Base-by-base conservation (phyloP, 306 rosid genomes). In the Alnus glutinosa region DNA sequence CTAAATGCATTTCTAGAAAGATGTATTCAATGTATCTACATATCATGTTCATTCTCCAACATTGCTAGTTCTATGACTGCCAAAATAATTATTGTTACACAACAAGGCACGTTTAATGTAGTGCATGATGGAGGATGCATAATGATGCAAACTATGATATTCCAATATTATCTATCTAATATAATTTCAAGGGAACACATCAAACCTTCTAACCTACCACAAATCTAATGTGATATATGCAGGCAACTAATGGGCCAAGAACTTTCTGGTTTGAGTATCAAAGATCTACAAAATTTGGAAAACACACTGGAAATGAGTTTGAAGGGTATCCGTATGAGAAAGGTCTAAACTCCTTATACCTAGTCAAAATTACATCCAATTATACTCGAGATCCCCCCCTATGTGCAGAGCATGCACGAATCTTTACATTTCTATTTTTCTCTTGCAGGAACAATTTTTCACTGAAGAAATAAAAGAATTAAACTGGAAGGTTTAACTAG, bases 241-340 rank as follows among this genome's bases (percentile, higher is more conserved):
- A 95, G 98, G 79, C 92, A 90, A 86, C 37, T 95, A 59, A 89
- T 83, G 97, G 98, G 98, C 1, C 86, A 95, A 84, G 90, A 88
- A 79, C 90, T 91, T 74, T 91, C 88, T 76, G 86, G 86, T 76
- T 83, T 95, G 87, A 81, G 84, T 39, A 48, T 63, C 32, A 84
- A 85, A 85, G 94, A 92, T 72, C 89, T 91, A 48, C 91, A 86
- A 54, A 83, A 88, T 79, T 86, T 95, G 34, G 97, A 95, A 86
- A 88, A 54, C 86, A 88, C 86, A 73, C 81, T 95, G 70, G 92
- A 91, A 82, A 90, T 77, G 83, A 88, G 97, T 78, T 88, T 92
- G 80, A 91, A 90, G 62, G 87, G 86, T 49, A 87, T 90, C 39
- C 93, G 96, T 23, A 70, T 72, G 19, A 87, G 82, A 84, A 92